These are phyloP conservation scores for Hypoxylon sp. DNA, from an alignment of 2,329 filamentous ascomycete species.

Conservation along the genomic window DNA sequence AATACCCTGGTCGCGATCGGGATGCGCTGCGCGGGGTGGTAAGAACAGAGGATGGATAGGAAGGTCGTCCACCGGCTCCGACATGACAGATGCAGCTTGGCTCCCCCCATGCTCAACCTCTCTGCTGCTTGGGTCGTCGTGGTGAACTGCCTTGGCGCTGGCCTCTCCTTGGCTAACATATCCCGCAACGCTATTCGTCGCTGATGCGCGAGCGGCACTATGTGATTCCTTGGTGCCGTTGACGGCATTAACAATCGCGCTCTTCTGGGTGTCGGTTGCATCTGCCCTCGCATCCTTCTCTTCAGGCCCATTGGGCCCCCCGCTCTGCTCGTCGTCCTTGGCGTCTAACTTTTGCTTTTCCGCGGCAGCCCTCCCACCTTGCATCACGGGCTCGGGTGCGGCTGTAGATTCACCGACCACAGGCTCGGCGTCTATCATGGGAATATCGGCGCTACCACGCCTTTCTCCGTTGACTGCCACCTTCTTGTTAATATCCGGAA, in stretches of 20 bases:
- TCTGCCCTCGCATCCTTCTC: constrained; percentile 5
- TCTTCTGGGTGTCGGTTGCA: constrained; percentile 8
- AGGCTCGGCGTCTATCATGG: constrained; percentile 44
- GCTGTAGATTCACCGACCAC: constrained; percentile 30
- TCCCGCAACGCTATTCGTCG: constrained; percentile 23
- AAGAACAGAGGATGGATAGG: constrained; percentile 79
- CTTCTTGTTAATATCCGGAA: constrained; percentile 17
- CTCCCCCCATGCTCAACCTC: constrained; percentile 33
- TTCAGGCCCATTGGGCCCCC: not conserved
- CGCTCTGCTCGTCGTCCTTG: constrained; percentile 2
- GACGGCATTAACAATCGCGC: constrained; percentile 8
- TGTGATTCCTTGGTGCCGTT: constrained; percentile 16
- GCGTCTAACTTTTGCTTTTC: constrained; percentile 11
- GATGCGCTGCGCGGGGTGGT: constrained; percentile 66
- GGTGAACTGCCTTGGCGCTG: constrained; percentile 21
- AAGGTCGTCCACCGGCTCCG: constrained; percentile 57
- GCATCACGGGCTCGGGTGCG: constrained; percentile 29
- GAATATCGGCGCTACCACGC: constrained; percentile 29
- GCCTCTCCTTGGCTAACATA: constrained; percentile 31
- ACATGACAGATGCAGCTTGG: constrained; percentile 45
- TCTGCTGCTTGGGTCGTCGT: constrained; percentile 26
- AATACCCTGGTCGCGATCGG: constrained; percentile 75
- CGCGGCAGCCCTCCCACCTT: constrained; percentile 25
- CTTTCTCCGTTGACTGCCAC: constrained; percentile 15
- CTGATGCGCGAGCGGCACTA: constrained; percentile 15